Percentiles rank a stretch among this genome's conserved stretches.
Conservation (phyloP, 371 early-diverging fungal species). For the Quaeritorhiza haematococci region DNA sequence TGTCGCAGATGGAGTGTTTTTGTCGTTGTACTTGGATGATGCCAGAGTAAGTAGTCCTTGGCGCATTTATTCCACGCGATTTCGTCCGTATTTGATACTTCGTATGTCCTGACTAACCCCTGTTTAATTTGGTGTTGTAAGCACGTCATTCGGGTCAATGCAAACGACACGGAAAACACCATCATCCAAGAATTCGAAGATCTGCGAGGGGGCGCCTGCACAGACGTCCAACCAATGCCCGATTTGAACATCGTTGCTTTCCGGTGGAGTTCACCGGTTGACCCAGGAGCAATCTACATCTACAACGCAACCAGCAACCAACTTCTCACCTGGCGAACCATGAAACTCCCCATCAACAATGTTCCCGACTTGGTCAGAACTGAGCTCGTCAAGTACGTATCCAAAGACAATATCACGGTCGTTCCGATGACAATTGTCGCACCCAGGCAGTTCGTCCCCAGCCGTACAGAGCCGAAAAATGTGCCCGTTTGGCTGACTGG, state of each 20-base stretch:
- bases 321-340: constrained; percentile 2
- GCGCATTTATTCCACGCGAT: neutral
- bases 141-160: constrained; percentile 12
- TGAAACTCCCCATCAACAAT: neutral
- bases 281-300: constrained; percentile 18
- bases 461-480: neutral
- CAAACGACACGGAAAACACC: constrained; percentile 2
- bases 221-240: constrained; percentile 5
- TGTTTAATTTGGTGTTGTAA: too few species aligned
- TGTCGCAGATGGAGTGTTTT: constrained; percentile 4
- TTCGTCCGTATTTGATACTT: neutral
- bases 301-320: constrained; percentile 5
- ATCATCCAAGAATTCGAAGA: constrained; percentile 6
- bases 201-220: constrained; percentile 8
- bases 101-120: neutral
- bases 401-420: constrained; percentile 10
- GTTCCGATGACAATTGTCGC: too few species aligned
- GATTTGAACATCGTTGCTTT: constrained; percentile 5
- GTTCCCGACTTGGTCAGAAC: neutral
- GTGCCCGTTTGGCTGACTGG: constrained; percentile 13
- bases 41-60: constrained; percentile 6
- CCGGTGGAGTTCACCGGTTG: constrained; percentile 9
- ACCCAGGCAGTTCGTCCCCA: constrained; percentile 5
- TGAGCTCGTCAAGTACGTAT: constrained; percentile 13
- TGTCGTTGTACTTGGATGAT: constrained; percentile 13